phyloP scores from a whole-genome alignment of 1,284 basidiomycete genomes.

The Ustilago shanxiensis region DNA sequence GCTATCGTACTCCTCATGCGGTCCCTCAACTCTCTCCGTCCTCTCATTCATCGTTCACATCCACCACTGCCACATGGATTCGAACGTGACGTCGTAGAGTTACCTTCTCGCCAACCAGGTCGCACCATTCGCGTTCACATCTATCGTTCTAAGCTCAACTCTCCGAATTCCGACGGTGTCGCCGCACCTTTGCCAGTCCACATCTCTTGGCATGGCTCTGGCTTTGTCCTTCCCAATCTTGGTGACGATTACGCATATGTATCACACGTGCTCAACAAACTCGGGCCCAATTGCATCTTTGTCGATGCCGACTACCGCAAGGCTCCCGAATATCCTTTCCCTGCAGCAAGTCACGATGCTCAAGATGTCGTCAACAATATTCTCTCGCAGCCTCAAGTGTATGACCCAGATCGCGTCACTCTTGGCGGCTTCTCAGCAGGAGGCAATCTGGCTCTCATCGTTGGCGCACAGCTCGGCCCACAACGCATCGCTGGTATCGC shows the following conservation, averaged over 20 bases:
- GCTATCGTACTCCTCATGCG: constrained; percentile 32
- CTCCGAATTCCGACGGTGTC: constrained; percentile 20
- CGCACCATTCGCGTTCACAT: constrained; percentile 49
- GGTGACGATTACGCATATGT: constrained; percentile 44
- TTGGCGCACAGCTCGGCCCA: constrained; percentile 38
- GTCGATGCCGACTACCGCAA: constrained; percentile 67
- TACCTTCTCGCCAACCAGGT: constrained; percentile 52
- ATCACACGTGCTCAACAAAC: constrained; percentile 18
- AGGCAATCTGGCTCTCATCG: constrained; percentile 60
- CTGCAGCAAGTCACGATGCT: constrained; percentile 51
- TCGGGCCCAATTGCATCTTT: constrained; percentile 37
- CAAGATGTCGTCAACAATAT: constrained; percentile 51
- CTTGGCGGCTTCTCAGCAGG: constrained; percentile 64
- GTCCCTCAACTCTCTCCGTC: constrained; percentile 18
- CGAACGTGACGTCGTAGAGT: constrained; percentile 27
- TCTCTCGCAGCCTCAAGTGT: constrained; percentile 40
- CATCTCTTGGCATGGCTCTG: constrained; percentile 47
- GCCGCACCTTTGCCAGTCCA: constrained; percentile 38
- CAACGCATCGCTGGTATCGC: constrained; percentile 50
- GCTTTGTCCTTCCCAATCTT: constrained; percentile 47
- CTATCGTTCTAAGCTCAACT: constrained; percentile 41
- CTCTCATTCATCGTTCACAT: constrained; percentile 13
- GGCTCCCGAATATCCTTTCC: constrained; percentile 64
- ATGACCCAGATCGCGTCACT: constrained; percentile 45
- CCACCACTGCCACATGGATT: constrained; percentile 24